Percentiles rank a stretch among this genome's conserved stretches.
Conservation (phyloP, 345 rosid species). For the Psidium guajava region DNA sequence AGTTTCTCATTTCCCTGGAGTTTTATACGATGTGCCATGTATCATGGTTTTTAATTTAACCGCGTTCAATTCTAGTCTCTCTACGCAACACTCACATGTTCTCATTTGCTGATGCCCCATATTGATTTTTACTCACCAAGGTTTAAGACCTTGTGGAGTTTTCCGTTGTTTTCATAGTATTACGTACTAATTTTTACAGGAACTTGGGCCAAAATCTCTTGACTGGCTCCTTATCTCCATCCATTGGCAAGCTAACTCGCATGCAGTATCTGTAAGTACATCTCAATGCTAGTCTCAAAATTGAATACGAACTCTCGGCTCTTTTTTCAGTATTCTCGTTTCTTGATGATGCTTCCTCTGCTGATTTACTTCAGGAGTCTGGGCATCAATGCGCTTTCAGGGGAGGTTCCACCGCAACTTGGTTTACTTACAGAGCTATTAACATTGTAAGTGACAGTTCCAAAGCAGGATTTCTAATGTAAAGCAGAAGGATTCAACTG, state of each 20-base stretch:
- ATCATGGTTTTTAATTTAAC: background rate
- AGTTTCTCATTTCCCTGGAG: background rate
- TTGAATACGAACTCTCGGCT: background rate
- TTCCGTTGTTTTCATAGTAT: constrained; percentile 20
- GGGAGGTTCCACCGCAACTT: constrained; percentile 58
- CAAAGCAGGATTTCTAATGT: no score
- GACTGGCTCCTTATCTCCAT: constrained; percentile 36
- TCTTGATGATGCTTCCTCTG: background rate
- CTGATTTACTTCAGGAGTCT: constrained; percentile 26
- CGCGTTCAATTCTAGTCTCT: background rate
- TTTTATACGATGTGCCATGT: background rate
- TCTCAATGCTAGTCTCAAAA: constrained; percentile 13
- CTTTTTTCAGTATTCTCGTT: background rate
- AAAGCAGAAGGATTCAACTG: no score
- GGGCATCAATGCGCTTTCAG: constrained; percentile 49
- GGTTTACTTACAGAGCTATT: constrained; percentile 44
- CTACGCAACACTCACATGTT: background rate
- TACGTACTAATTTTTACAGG: constrained; percentile 12
- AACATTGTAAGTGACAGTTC: constrained; percentile 26
- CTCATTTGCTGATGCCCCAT: background rate
- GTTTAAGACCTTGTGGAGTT: background rate
- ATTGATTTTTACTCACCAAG: background rate
- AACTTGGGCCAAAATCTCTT: constrained; percentile 35
- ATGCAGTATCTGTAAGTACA: constrained; percentile 54
- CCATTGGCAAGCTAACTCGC: constrained; percentile 32